phyloP scores from a whole-genome alignment of 2,329 filamentous ascomycete species.

The Teratosphaeria epicoccoides region DNA sequence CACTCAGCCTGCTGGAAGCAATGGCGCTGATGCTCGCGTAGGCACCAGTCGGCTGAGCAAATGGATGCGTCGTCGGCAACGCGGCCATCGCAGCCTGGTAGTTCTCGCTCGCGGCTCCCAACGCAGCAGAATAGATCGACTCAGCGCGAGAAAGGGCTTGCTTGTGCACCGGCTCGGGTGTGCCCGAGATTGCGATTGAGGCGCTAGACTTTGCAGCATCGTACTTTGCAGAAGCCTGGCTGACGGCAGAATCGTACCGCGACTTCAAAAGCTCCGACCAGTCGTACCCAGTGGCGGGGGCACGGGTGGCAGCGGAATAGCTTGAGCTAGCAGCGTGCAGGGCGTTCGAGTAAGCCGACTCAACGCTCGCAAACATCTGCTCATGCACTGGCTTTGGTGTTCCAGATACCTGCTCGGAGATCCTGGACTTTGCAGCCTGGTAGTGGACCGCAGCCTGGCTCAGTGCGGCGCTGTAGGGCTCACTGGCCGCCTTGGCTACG shows the following conservation, averaged over 20 bases:
- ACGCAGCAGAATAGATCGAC: conserved; percentile 55
- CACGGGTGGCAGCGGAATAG: conserved; percentile 7
- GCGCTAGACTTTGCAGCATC: conserved; percentile 56
- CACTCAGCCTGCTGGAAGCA: conserved; percentile 57
- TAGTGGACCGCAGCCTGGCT: conserved; percentile 58
- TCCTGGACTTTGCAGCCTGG: conserved; percentile 53
- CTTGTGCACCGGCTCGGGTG: conserved; percentile 58
- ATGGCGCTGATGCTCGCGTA: conserved; percentile 53
- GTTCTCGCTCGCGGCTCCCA: conserved; percentile 42
- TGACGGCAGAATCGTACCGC: conserved; percentile 55
- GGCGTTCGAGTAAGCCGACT: conserved; percentile 57
- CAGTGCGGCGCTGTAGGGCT: conserved; percentile 54
- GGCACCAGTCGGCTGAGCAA: conserved; percentile 31
- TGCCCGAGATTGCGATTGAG: conserved; percentile 57
- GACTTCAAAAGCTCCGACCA: conserved; percentile 13
- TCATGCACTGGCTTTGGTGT: conserved; percentile 59
- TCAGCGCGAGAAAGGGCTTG: conserved; percentile 60
- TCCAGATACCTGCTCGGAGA: conserved; percentile 58
- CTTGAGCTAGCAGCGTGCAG: conserved; percentile 43
- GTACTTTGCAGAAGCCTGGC: conserved; percentile 57
- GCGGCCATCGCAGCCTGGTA: conserved; percentile 3
- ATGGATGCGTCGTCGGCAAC: background rate
- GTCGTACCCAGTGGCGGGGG: background rate
- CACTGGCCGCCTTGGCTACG: conserved; percentile 39
- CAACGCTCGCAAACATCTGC: conserved; percentile 58